Conservation (phyloP, 2,329 filamentous ascomycete species). For the Microdochium bolleyi region DNA sequence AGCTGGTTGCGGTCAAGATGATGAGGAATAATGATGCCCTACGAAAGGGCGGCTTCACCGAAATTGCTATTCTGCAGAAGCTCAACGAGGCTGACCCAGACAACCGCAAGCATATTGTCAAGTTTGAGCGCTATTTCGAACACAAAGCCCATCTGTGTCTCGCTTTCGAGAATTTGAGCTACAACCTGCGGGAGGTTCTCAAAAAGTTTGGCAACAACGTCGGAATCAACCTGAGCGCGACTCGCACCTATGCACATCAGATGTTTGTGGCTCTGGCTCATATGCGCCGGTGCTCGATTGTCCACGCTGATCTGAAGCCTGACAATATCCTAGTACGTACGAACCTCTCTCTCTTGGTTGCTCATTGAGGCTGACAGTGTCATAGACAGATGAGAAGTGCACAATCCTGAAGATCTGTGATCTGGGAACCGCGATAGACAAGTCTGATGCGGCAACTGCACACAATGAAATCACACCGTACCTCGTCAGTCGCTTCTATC, state of each 20-base stretch:
- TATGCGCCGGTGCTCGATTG: constrained; percentile 83
- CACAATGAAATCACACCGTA: constrained; percentile 87
- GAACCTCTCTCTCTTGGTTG: background rate
- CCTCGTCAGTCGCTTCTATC: constrained; percentile 93
- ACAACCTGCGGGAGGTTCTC: constrained; percentile 88
- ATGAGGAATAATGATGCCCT: constrained; percentile 95
- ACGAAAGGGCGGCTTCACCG: constrained; percentile 84
- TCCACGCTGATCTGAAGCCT: constrained; percentile 94
- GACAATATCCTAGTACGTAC: constrained; percentile 82
- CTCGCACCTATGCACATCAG: constrained; percentile 84
- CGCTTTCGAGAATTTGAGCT: constrained; percentile 89
- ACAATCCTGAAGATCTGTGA: constrained; percentile 92
- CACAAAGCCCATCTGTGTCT: constrained; percentile 95
- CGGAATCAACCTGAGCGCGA: constrained; percentile 82
- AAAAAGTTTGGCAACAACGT: constrained; percentile 95
- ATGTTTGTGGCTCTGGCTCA: constrained; percentile 86
- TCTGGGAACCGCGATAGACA: constrained; percentile 89
- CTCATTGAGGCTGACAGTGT: constrained; percentile 14
- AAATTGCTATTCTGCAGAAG: constrained; percentile 87
- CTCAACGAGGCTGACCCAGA: constrained; percentile 80
- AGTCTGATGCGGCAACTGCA: constrained; percentile 64
- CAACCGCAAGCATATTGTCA: constrained; percentile 85
- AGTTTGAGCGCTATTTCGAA: constrained; percentile 80
- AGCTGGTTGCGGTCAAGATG: constrained; percentile 91
- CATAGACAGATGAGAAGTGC: constrained; percentile 66